Evolutionary conservation across 345 rosid genomes (phyloP), one percentile per base, ranked within the genome.

Genomic region (Populus davidiana): DNA sequence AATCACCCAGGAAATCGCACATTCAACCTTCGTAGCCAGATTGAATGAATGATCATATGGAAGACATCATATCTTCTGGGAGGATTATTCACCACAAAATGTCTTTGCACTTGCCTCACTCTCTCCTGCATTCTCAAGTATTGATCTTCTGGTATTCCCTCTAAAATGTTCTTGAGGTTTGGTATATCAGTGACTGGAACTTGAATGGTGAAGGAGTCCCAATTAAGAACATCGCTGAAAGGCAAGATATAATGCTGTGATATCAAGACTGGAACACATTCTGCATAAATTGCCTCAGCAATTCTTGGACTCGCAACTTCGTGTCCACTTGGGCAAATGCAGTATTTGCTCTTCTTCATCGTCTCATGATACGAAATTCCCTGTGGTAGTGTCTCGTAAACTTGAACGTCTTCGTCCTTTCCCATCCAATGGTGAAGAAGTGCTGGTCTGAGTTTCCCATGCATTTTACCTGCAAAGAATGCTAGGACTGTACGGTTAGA

Each of bases 291-390:
- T 0, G 96, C 89, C 76, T 93, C 96, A 0, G 84, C 90, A 47
- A 93, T 83, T 77, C 98, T 90, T 18, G 98, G 96, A 78, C 92
- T 89, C 10, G 93, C 98, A 17, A 93, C 98, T 81, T 91, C 98
- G 44, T 89, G 86, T n/a, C 98, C 94, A 12, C 96, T 91, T 0
- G 98, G 96, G 74, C 96, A 93, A 8, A 91, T 81, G 80, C 97
- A 90, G 39, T 71, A 88, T 77, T 66, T 86, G 76, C 91, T 86
- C 76, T 78, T 78, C 67, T 75, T 81, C 89, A 88, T 81, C 82
- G 78, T 61, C 13, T 81, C 82, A 0, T 80, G 68, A 67, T 88
- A 89, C 21, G 86, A 77, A 2, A 84, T 36, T 39, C 82, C 86
- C 2, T 84, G 74, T 5, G 90, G 91, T 31, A 79, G 83, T 31